Evolutionary conservation across 108 stramenopile species (phyloP), one percentile per base, ranked within the genome.

Genomic region (Nannochloropsis gaditana): DNA sequence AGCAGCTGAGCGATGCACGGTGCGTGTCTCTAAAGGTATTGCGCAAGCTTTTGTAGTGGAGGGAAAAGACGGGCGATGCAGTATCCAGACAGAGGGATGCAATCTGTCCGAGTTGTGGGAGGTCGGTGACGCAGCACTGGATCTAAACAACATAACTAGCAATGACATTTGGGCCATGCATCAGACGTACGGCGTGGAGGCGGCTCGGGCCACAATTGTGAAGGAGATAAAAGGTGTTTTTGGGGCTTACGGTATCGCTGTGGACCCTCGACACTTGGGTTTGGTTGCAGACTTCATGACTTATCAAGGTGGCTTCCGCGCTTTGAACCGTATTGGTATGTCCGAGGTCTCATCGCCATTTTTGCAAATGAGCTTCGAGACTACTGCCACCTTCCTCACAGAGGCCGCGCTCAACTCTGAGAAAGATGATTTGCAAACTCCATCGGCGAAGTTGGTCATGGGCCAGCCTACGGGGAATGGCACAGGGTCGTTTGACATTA

Each of bases 241-340:
- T 90, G 97, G 95, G 45, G 97, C 95, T 9, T 99, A 99, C 91
- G 99, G 99, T 82, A 99, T 99, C 85, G 90, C 91, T 21, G 98
- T 99, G 9, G 97, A 99, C 86, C 94, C 95, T n/a, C 92, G 98
- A 42, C 99, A 99, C 91, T 88, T 99, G 44, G 92, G 93, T 10
- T 87, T 99, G 83, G 97, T 99, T 86, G 97, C 97, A 41, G 99
- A 99, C 90, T 98, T 95, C 91, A 99, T 99, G 99, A 99, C 99
- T 1, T 96, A 92, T 87, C 92, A 93, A 85, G 99, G 99, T 44
- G 97, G 92, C 45, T 99, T 94, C 91, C 96, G 93, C 79, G 88
- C 98, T 9, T 94, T 99, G 95, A 99, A 97, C 90, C 92, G 99
- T 19, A 93, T 92, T 44, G 98, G 98, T 43, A 99, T 99, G 97